phyloP scores from a whole-genome alignment of 2,329 filamentous ascomycete species.

The Geosmithia flava region DNA sequence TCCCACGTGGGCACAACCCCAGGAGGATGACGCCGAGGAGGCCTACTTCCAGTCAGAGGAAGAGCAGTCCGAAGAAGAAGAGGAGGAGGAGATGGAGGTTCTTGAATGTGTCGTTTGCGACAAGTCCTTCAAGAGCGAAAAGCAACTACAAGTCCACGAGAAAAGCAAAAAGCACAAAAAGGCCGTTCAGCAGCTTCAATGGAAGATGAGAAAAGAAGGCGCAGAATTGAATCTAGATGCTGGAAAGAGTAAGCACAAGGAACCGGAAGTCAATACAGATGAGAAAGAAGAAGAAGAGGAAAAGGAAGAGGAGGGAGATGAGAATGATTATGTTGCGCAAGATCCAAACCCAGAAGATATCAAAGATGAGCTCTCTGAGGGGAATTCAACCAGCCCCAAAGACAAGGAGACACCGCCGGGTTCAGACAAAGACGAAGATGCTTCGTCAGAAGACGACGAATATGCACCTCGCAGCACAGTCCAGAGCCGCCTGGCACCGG shows the following conservation, averaged over 20 bases:
- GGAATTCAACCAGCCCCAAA: background rate
- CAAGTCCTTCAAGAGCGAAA: constrained; percentile 79
- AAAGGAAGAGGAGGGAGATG: constrained; percentile 2
- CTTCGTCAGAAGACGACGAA: constrained; percentile 18
- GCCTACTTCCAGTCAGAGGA: constrained; percentile 39
- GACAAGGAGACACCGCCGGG: background rate
- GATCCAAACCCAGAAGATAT: background rate
- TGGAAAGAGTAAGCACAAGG: background rate
- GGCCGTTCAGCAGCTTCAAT: constrained; percentile 64
- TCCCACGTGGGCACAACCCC: constrained; percentile 63
- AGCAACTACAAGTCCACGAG: constrained; percentile 83
- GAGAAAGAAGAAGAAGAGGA: constrained; percentile 5
- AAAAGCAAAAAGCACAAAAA: constrained; percentile 95
- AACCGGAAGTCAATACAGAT: background rate
- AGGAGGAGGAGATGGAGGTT: constrained; percentile 41
- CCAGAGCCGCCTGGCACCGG: constrained; percentile 23
- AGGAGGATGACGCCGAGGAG: constrained; percentile 37
- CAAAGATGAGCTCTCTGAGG: background rate
- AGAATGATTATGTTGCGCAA: constrained; percentile 1
- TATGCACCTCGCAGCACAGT: constrained; percentile 34
- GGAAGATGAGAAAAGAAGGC: constrained; percentile 76
- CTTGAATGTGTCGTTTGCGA: constrained; percentile 69
- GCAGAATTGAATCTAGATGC: constrained; percentile 38
- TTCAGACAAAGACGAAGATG: constrained; percentile 4
- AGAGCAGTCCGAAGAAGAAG: constrained; percentile 41